These are phyloP conservation scores for Sarocladium oryzae DNA, from an alignment of 2,329 filamentous ascomycete genomes.

Conservation along the genomic window DNA sequence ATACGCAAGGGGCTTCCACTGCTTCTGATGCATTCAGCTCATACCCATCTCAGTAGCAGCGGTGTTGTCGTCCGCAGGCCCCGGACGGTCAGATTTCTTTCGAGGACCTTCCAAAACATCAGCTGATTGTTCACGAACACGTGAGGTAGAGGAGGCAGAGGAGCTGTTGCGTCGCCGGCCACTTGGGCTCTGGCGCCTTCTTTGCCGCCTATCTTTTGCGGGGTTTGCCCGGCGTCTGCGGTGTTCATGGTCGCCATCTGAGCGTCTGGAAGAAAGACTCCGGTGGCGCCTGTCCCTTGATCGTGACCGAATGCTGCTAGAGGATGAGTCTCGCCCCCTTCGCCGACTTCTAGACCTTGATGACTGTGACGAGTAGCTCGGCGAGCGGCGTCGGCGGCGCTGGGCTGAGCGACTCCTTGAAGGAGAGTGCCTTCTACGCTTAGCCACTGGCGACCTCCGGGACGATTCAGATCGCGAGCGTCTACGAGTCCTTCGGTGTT, in stretches of 20 bases:
- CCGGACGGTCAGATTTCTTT: not conserved
- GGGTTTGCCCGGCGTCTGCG: slow-evolving; percentile 4
- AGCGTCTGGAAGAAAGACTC: slow-evolving; percentile 12
- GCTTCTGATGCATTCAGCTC: not conserved
- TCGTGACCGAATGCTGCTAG: slow-evolving; percentile 8
- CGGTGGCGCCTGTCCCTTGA: slow-evolving; percentile 13
- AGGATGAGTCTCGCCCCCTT: slow-evolving; percentile 14
- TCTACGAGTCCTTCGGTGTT: slow-evolving; percentile 16
- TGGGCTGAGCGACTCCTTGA: slow-evolving; percentile 40
- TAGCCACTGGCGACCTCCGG: slow-evolving; percentile 36
- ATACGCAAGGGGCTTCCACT: not conserved
- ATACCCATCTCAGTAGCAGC: slow-evolving; percentile 8
- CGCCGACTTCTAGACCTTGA: slow-evolving; percentile 29
- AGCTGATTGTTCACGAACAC: slow-evolving; percentile 46
- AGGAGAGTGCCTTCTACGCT: slow-evolving; percentile 43
- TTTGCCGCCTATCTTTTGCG: slow-evolving; percentile 1
- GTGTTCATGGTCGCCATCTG: slow-evolving; percentile 10
- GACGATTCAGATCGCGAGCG: slow-evolving; percentile 30
- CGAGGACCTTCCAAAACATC: slow-evolving; percentile 40
- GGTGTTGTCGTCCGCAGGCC: not conserved
- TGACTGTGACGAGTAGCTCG: slow-evolving; percentile 29
- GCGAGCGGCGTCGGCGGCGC: slow-evolving; percentile 28
- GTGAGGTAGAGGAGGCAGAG: slow-evolving; percentile 44
- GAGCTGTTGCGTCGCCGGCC: slow-evolving; percentile 43
- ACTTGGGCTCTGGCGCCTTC: slow-evolving; percentile 10